Percentiles rank a stretch among this genome's conserved stretches.
phyloP scores from a whole-genome alignment of 2,329 filamentous ascomycete genomes.

The Magnaporthiopsis poae region DNA sequence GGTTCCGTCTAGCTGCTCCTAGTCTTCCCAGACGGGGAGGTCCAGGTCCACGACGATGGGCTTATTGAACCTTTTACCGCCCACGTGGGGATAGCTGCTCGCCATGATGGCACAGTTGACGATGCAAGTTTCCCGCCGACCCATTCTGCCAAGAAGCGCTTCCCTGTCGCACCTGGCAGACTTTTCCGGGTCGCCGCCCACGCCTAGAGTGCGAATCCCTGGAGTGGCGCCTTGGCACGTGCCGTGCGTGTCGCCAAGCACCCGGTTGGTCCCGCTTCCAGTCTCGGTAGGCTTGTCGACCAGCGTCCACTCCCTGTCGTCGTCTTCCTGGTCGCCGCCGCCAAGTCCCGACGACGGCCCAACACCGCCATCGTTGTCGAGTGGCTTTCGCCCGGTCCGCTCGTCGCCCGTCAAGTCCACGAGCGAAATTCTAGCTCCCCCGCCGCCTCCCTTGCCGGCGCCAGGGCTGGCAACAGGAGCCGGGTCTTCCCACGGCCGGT shows the following conservation, averaged over 20 bases:
- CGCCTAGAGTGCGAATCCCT: constrained; percentile 24
- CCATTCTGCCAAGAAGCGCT: constrained; percentile 31
- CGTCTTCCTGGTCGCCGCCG: not conserved
- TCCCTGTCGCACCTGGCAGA: constrained; percentile 31
- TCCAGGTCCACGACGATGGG: constrained; percentile 77
- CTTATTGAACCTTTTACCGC: constrained; percentile 60
- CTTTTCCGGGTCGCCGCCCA: constrained; percentile 28
- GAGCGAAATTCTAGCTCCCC: constrained; percentile 46
- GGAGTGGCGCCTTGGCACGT: constrained; percentile 10
- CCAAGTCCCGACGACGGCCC: not conserved
- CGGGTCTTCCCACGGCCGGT: constrained; percentile 46
- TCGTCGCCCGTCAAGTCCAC: constrained; percentile 45
- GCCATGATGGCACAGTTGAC: constrained; percentile 71
- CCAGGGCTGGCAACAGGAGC: too few species aligned
- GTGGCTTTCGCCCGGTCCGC: constrained; percentile 24
- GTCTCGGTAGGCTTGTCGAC: constrained; percentile 1
- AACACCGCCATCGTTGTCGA: constrained; percentile 38
- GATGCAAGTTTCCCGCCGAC: constrained; percentile 60
- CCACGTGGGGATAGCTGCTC: constrained; percentile 52
- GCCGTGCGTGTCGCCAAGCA: not conserved
- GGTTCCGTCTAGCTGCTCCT: not conserved
- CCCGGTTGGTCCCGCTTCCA: not conserved
- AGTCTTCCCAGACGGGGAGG: constrained; percentile 45
- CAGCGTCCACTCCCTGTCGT: not conserved
- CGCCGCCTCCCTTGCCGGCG: constrained; percentile 30